Base-by-base conservation (phyloP, 768 basidiomycete species). In the Cystobasidium onofrii region DNA sequence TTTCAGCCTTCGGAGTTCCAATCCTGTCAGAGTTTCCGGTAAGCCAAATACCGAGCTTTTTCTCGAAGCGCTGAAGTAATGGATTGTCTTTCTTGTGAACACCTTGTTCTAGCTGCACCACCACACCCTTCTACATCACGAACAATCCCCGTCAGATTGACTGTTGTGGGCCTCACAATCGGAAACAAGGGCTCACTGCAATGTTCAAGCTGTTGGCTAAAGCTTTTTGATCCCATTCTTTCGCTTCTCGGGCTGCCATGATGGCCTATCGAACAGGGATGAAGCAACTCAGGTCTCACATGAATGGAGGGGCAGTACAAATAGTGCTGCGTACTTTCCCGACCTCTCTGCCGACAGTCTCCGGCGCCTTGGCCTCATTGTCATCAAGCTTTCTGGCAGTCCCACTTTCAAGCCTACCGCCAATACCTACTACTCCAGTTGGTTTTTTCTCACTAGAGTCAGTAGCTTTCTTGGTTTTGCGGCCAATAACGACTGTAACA, bases 21-120 rank as follows among this genome's bases (percentile, higher is more conserved):
- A 57, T 20, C 17, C 55, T 36, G 15, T 34, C 55, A 61, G 55
- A 29, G 29, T 27, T 34, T 31, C 69, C 69, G 7, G 69, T 71
- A 23, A 71, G 69, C 69, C 69, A 71, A 36, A 71, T 44, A 34
- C 69, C 69, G 7, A 71, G 55, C 54, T 60, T 55, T 9, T 41
- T 34, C 69, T 71, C 69, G 6, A 55, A 12, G 1, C 39, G n/a
- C 27, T 71, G 69, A 31, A 71, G 69, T 18, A 71, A 54, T 39
- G 60, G 50, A 52, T 71, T 71, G 55, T 71, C 69, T 36, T 44
- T 52, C 31, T 29, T 55, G 55, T 71, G 69, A 13, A 23, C n/a
- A n/a, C 69, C 69, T 17, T 31, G 25, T 29, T 71, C 69, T 10
- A 71, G 33, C 20, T 71, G 25, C 15, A 44, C 25, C 20, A 71